Evolutionary conservation across 139 green algal genomes (phyloP).

Genomic region (Micractinium conductrix): DNA sequence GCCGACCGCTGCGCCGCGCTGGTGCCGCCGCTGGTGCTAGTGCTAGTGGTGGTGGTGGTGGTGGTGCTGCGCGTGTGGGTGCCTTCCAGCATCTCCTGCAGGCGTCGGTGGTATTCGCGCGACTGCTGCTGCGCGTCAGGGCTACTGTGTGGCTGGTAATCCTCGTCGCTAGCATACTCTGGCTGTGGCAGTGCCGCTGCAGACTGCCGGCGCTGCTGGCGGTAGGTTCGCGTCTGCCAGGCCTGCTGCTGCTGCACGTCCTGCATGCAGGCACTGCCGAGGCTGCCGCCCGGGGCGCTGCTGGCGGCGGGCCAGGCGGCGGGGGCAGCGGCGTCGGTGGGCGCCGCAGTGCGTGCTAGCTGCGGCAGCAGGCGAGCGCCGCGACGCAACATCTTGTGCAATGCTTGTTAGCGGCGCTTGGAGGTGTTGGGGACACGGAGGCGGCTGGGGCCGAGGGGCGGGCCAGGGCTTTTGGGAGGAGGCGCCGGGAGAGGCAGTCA

Average conservation of each 20-base stretch:
- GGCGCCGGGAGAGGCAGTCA: too few relatives aligned
- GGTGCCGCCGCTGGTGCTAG: neutral
- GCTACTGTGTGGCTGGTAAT: neutral
- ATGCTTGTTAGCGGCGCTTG: too few relatives aligned
- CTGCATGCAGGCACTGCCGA: neutral
- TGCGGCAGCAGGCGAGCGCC: neutral
- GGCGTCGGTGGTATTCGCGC: neutral
- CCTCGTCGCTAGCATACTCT: conserved; percentile 5
- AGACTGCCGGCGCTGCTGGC: conserved; percentile 16
- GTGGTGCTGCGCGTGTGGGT: neutral
- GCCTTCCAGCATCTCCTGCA: conserved; percentile 5
- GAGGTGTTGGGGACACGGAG: too few relatives aligned
- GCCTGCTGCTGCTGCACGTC: conserved; percentile 17
- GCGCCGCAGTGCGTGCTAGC: neutral
- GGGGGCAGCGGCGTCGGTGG: neutral
- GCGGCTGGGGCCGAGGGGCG: too few relatives aligned
- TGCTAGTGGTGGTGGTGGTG: neutral
- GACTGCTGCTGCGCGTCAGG: neutral
- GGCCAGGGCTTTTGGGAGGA: too few relatives aligned
- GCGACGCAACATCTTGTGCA: neutral
- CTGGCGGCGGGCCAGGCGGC: neutral
- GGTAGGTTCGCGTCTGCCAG: neutral
- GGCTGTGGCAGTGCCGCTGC: conserved; percentile 6
- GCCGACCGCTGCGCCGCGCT: neutral
- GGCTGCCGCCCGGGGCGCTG: too few relatives aligned